phyloP scores from a whole-genome alignment of 2,329 filamentous ascomycete species.

The Leptographium wingfieldii region DNA sequence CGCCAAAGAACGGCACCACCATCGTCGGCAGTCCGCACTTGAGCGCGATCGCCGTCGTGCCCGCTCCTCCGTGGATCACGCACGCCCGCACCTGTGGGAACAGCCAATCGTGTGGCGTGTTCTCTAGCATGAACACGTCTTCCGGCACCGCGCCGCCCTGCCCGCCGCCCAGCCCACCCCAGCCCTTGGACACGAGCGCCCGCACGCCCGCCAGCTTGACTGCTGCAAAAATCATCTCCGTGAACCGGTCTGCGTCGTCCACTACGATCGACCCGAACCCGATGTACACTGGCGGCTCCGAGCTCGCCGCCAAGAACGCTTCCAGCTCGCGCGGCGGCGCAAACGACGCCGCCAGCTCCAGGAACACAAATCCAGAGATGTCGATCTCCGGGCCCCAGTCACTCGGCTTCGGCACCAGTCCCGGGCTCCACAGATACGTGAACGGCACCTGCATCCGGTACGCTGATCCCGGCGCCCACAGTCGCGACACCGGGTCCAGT shows the following conservation, averaged over 20 bases:
- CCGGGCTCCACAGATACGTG: constrained; percentile 61
- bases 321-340: constrained; percentile 42
- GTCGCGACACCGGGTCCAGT: constrained; percentile 59
- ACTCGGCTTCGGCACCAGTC: constrained; percentile 50
- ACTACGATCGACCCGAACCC: constrained; percentile 68
- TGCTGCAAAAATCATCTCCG: constrained; percentile 58
- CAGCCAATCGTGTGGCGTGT: constrained; percentile 66
- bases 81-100: constrained; percentile 55
- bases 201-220: constrained; percentile 53
- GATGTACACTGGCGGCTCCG: constrained; percentile 55
- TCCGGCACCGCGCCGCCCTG: constrained; percentile 38
- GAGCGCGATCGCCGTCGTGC: constrained; percentile 62
- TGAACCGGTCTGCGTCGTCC: constrained; percentile 57
- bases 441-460: constrained; percentile 64
- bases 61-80: constrained; percentile 67
- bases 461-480: constrained; percentile 65
- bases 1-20: constrained; percentile 69
- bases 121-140: constrained; percentile 58
- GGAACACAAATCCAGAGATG: constrained; percentile 67
- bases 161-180: constrained; percentile 56
- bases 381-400: constrained; percentile 61
- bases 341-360: constrained; percentile 53
- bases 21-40: constrained; percentile 61
- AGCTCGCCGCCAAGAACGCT: constrained; percentile 42
- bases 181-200: constrained; percentile 62